Percentiles rank a stretch among this genome's conserved stretches.
Evolutionary conservation across 2,329 filamentous ascomycete species (phyloP).

Genomic region (Helotiales sp.): DNA sequence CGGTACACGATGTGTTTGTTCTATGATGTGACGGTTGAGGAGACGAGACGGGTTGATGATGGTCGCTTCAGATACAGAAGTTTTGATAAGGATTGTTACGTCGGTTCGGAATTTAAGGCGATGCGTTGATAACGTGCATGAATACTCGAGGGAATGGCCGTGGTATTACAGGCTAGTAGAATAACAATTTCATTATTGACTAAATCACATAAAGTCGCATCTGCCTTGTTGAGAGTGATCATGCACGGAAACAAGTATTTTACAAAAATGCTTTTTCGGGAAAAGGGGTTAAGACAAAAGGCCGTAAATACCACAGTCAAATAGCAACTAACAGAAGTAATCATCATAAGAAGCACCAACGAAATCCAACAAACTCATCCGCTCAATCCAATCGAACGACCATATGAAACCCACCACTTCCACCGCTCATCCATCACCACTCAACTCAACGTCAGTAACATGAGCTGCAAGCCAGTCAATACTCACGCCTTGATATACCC

Average conservation of each 20-base stretch:
- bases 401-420: neutral
- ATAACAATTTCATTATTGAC: neutral
- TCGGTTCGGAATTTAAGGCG: neutral
- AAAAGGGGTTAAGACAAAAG: neutral
- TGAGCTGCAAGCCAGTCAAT: too few species aligned
- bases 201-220: neutral
- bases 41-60: conserved; percentile 23
- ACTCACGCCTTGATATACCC: too few species aligned
- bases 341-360: neutral
- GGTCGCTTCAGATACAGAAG: conserved; percentile 13
- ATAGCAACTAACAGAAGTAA: neutral
- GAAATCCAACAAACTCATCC: neutral
- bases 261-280: neutral
- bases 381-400: neutral
- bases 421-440: neutral
- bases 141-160: neutral
- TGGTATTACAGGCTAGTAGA: too few species aligned
- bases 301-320: neutral
- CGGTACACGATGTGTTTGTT: conserved; percentile 28
- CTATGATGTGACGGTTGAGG: conserved; percentile 25
- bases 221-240: neutral
- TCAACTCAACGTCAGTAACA: neutral
- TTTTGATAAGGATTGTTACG: conserved; percentile 25
- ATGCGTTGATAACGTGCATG: neutral
- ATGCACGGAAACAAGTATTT: neutral